Conservation (phyloP, 2,329 filamentous ascomycete genomes). For the Proliferodiscus dingleyae region DNA sequence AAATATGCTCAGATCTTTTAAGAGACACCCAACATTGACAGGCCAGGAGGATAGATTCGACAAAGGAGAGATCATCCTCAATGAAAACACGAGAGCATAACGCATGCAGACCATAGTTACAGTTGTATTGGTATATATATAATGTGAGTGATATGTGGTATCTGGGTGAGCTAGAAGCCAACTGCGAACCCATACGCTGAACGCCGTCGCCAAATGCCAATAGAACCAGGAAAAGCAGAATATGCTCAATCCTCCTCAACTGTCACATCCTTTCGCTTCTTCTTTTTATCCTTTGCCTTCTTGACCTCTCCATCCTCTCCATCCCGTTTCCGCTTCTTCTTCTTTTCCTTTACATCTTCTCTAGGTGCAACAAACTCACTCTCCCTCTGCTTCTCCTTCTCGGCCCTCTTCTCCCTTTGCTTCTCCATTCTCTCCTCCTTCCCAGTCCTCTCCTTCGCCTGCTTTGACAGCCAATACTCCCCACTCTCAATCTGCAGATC, state of each 20-base stretch:
- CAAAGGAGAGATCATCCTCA: neutral
- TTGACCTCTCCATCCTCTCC: slow-evolving; percentile 21
- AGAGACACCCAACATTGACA: neutral
- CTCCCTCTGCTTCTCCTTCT: slow-evolving; percentile 79
- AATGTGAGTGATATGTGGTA: neutral
- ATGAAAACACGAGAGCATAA: too few relatives aligned
- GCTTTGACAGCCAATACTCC: slow-evolving; percentile 92
- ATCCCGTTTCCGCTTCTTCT: slow-evolving; percentile 49
- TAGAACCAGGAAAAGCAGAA: neutral
- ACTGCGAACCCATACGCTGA: neutral
- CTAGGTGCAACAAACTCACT: slow-evolving; percentile 84
- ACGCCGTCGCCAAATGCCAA: slow-evolving; percentile 14
- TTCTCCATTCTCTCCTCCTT: slow-evolving; percentile 78
- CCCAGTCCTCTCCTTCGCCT: slow-evolving; percentile 79
- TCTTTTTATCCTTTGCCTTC: slow-evolving; percentile 19
- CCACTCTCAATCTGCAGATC: slow-evolving; percentile 96
- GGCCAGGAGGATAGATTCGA: neutral
- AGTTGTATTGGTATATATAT: neutral
- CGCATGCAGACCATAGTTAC: neutral
- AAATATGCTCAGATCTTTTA: too few relatives aligned
- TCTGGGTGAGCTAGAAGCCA: neutral
- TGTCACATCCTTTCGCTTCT: slow-evolving; percentile 19
- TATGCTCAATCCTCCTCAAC: slow-evolving; percentile 9
- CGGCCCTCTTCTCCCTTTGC: slow-evolving; percentile 81
- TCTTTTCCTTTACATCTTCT: slow-evolving; percentile 55